Percentiles rank a stretch among this genome's conserved stretches.
Conservation (phyloP, 2,329 filamentous ascomycete genomes). For the Curvularia spicifera region DNA sequence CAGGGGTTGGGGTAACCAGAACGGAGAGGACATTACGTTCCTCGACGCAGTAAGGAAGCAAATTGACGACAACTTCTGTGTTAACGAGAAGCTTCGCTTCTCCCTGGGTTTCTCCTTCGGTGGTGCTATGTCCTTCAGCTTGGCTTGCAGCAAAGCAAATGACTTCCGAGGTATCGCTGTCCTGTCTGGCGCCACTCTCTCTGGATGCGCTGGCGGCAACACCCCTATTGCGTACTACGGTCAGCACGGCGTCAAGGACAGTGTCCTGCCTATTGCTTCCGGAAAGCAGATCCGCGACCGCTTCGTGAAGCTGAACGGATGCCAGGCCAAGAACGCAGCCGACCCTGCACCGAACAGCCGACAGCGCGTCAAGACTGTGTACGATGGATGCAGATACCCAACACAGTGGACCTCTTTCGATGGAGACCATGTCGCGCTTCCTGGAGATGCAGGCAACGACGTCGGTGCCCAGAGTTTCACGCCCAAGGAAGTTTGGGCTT, state of each 20-base stretch:
- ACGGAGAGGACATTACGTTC: constrained; percentile 53
- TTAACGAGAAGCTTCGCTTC: constrained; percentile 53
- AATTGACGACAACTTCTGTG: constrained; percentile 52
- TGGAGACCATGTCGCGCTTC: constrained; percentile 30
- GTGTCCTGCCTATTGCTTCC: constrained; percentile 44
- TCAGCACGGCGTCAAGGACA: constrained; percentile 51
- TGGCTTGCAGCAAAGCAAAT: constrained; percentile 52
- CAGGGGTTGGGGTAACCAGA: constrained; percentile 53
- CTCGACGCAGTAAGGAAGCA: constrained; percentile 50
- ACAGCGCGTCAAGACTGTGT: constrained; percentile 25
- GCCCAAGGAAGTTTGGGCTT: constrained; percentile 41
- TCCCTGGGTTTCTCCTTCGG: constrained; percentile 57
- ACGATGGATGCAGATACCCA: constrained; percentile 45
- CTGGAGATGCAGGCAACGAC: constrained; percentile 21
- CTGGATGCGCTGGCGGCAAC: constrained; percentile 43
- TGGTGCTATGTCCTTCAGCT: constrained; percentile 52
- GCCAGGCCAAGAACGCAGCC: constrained; percentile 25
- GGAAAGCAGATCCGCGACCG: constrained; percentile 50
- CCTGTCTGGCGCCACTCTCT: constrained; percentile 28
- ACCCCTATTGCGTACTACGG: constrained; percentile 51
- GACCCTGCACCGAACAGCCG: constrained; percentile 28
- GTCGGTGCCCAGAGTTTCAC: constrained; percentile 25
- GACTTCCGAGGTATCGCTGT: constrained; percentile 51
- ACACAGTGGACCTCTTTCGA: constrained; percentile 41
- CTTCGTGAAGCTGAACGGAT: constrained; percentile 51